Conservation (phyloP, 2,329 filamentous ascomycete species). For the Nothophaeocryptopus gaeumannii region DNA sequence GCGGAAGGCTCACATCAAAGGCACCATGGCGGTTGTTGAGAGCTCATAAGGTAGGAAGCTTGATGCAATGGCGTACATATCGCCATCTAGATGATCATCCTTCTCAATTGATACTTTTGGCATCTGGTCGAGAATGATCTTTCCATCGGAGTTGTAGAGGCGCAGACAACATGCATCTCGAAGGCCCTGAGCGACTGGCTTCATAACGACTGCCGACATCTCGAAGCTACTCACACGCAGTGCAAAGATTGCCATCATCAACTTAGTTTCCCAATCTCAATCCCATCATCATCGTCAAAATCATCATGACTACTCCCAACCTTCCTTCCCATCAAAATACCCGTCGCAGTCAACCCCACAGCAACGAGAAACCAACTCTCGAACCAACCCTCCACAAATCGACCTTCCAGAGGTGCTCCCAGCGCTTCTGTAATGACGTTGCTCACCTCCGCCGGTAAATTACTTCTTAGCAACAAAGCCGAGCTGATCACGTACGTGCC, state of each 20-base stretch:
- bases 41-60: background rate
- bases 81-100: background rate
- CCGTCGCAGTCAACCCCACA: conserved; percentile 63
- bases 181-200: background rate
- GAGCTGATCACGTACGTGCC: conserved; percentile 84
- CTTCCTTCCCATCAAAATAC: conserved; percentile 69
- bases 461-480: conserved; percentile 72
- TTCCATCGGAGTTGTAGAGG: conserved; percentile 77
- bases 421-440: conserved; percentile 74
- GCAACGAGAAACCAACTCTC: conserved; percentile 79
- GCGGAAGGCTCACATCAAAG: background rate
- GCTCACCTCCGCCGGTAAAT: conserved; percentile 73
- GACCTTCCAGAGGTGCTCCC: conserved; percentile 69
- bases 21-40: background rate
- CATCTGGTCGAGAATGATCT: conserved; percentile 19
- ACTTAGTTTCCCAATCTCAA: conserved; percentile 70
- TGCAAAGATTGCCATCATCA: conserved; percentile 30
- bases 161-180: conserved; percentile 11
- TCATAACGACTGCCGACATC: background rate
- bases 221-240: background rate
- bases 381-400: conserved; percentile 79
- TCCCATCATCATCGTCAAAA: conserved; percentile 27
- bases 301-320: conserved; percentile 50
- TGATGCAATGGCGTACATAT: background rate
- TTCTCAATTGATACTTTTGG: conserved; percentile 30